Evolutionary conservation across 352 stramenopile genomes (phyloP), one percentile per base, ranked within the genome.

Genomic region (Globisporangium ultimum): DNA sequence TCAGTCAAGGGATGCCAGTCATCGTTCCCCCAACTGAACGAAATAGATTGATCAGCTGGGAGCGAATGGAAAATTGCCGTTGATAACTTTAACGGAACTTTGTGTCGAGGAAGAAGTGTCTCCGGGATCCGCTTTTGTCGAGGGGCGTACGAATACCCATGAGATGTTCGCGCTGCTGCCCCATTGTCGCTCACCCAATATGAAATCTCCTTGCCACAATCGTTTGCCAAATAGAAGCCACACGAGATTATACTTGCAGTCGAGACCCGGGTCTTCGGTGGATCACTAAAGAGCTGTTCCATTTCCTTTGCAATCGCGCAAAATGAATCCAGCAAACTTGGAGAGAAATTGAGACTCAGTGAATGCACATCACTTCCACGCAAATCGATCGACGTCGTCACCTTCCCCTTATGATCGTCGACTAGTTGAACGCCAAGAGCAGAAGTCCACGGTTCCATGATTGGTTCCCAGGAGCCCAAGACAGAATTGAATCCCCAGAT

Each of bases 371-470:
- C 71, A 28, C 80, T 88, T 4, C 83, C 83, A 11, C 55, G 62
- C 22, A 91, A 67, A 20, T 78, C 64, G 12, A 88, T 59, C 1
- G 75, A 87, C 17, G 74, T 83, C 0, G 75, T 70, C 11, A 81
- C 68, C n/a, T 80, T 81, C 8, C 79, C 81, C 1, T 53, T 69
- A 45, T 74, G 55, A 54, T 84, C 66, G 7, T 71, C 69, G 43
- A 68, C 60, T 3, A 84, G 48, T 11, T 53, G 64, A 0, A 84
- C 48, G 1, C 43, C 63, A 15, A 89, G 55, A 43, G 66, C 71
- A 41, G 90, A 94, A 43, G 80, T 87, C 79, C 81, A 93, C 2
- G 86, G 84, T 47, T 93, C 82, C 12, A 92, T 55, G 15, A 90
- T 78, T 1, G 85, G 86, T 51, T 95, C 86, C 84, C 80, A 93